These are phyloP conservation scores for Aspergillus fischeri DNA, from an alignment of 2,329 filamentous ascomycete species.

Conservation along the genomic window DNA sequence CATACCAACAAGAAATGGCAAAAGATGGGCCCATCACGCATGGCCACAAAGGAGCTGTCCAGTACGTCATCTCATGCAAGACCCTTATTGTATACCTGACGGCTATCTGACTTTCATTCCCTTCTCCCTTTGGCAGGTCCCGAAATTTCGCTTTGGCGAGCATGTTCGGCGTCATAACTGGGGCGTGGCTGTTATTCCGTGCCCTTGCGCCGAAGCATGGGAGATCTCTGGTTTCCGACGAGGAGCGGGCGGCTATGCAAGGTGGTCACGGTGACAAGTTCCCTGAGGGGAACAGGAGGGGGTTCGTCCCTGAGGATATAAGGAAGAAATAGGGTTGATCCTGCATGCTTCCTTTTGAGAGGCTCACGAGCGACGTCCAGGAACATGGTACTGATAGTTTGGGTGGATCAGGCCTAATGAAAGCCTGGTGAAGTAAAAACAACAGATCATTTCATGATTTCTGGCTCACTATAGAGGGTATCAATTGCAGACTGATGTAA, in stretches of 20 bases:
- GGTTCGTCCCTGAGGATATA: conserved; percentile 2
- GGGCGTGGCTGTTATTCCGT: conserved; percentile 17
- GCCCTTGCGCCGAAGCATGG: conserved; percentile 13
- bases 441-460: background rate
- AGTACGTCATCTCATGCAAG: background rate
- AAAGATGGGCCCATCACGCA: background rate
- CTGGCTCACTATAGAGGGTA: conserved; percentile 3
- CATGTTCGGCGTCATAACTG: conserved; percentile 17
- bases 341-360: background rate
- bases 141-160: conserved; percentile 20
- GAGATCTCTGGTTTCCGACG: conserved; percentile 6
- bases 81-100: background rate
- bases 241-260: conserved; percentile 14
- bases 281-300: conserved; percentile 9
- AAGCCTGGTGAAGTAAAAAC: background rate
- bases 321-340: background rate
- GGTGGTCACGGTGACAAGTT: conserved; percentile 10
- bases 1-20: background rate
- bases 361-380: background rate
- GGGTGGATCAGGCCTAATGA: background rate
- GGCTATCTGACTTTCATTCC: background rate
- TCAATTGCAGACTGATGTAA: conserved; percentile 6
- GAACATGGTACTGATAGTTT: background rate
- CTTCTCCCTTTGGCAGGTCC: conserved; percentile 8
- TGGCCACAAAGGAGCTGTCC: background rate